These are phyloP conservation scores for Toxicodendron radicans DNA, from an alignment of 345 rosid genomes.

Conservation along the genomic window DNA sequence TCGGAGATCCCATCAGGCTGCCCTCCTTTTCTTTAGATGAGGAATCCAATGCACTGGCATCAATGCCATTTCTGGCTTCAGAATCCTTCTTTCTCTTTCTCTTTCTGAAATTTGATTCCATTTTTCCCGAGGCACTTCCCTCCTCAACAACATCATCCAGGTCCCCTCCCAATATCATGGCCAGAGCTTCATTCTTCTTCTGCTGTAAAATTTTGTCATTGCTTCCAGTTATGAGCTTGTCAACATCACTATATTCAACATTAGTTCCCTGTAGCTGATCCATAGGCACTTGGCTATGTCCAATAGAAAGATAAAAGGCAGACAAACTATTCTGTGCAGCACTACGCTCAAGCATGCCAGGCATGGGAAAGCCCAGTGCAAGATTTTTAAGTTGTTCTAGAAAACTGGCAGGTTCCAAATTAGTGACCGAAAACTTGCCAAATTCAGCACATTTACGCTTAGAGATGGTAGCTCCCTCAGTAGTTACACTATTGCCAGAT, in stretches of 20 bases:
- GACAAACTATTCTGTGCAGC: conserved; percentile 45
- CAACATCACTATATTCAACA: conserved; percentile 25
- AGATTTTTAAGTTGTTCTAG: conserved; percentile 54
- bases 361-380: conserved; percentile 39
- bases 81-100: conserved; percentile 30
- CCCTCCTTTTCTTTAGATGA: conserved; percentile 14
- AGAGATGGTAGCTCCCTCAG: conserved; percentile 14
- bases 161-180: conserved; percentile 15
- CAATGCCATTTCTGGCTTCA: conserved; percentile 18
- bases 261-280: conserved; percentile 37
- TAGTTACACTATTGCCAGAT: conserved; percentile 7
- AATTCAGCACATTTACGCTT: conserved; percentile 24
- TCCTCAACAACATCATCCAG: conserved; percentile 19
- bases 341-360: conserved; percentile 50
- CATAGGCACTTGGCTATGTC: conserved; percentile 55
- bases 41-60: conserved; percentile 15
- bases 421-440: conserved; percentile 40
- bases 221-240: conserved; percentile 11
- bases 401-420: conserved; percentile 53
- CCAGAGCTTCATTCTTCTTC: conserved; percentile 25
- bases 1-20: conserved; percentile 8
- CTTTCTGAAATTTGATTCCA: conserved; percentile 30
- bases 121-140: conserved; percentile 23
- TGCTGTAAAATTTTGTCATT: conserved; percentile 14
- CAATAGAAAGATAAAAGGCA: conserved; percentile 55